Percentiles rank a stretch among this genome's conserved stretches.
These are phyloP conservation scores for Kodamaea sagamina DNA, from an alignment of 805 yeast species.

Conservation along the genomic window DNA sequence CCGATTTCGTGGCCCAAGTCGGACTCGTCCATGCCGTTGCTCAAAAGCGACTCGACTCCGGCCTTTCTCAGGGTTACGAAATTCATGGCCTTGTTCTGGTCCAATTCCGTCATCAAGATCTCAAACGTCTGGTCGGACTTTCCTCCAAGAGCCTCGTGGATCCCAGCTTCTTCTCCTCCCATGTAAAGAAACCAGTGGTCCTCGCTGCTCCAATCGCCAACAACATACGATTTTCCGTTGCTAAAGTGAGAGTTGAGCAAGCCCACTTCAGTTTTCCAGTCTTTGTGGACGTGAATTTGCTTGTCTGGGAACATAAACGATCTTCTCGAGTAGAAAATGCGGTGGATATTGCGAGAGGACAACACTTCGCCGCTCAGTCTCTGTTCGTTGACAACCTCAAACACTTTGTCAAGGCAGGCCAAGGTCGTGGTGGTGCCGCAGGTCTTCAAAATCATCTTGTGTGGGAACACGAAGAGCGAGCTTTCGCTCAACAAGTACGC, in stretches of 20 bases:
- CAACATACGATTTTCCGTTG: slow-evolving; percentile 64
- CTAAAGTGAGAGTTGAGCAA: slow-evolving; percentile 67
- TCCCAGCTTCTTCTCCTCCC: slow-evolving; percentile 7
- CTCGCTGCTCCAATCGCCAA: slow-evolving; percentile 71
- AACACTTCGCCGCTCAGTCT: slow-evolving; percentile 29
- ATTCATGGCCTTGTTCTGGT: slow-evolving; percentile 53
- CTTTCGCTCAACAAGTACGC: slow-evolving; percentile 88
- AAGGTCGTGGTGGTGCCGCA: slow-evolving; percentile 96
- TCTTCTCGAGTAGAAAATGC: slow-evolving; percentile 87
- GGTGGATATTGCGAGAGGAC: slow-evolving; percentile 46
- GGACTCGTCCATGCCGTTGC: slow-evolving; percentile 51
- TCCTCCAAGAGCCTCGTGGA: neutral
- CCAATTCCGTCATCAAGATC: slow-evolving; percentile 84
- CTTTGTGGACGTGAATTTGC: slow-evolving; percentile 77
- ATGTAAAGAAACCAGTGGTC: slow-evolving; percentile 92
- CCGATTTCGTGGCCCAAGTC: slow-evolving; percentile 84
- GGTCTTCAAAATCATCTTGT: slow-evolving; percentile 84
- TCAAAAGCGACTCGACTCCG: slow-evolving; percentile 39
- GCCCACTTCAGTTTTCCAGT: slow-evolving; percentile 80
- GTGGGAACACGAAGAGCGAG: slow-evolving; percentile 84
- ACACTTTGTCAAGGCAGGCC: slow-evolving; percentile 67
- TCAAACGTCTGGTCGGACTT: slow-evolving; percentile 74
- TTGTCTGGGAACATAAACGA: slow-evolving; percentile 89
- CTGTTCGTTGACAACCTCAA: slow-evolving; percentile 39
- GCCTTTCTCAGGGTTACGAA: slow-evolving; percentile 59